Evolutionary conservation across 1,284 basidiomycete species (phyloP), one percentile per base, ranked within the genome.

Genomic region (Laetiporus sulphureus): DNA sequence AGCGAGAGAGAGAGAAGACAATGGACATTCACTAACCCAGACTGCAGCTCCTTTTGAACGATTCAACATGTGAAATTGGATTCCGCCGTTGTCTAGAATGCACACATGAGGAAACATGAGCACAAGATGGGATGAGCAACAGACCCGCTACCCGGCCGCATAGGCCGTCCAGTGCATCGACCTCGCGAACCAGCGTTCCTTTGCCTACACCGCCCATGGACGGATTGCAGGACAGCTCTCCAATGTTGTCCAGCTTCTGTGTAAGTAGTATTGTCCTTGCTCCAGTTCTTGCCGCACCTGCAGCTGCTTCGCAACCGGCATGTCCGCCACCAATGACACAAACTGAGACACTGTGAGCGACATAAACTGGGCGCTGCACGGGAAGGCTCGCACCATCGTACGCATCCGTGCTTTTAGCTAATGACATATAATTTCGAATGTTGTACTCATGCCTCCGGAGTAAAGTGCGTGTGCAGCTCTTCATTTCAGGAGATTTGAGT

Each of bases 301-400:
- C 78, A 0, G 91, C 91, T 2, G 91, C 91, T 61, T 95, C 91
- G 52, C 87, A 90, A 1, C 91, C 91, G 22, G 91, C 91, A 67
- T 94, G 91, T 2, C 91, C 91, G 5, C 85, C 91, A n/a, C 91
- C 91, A 50, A 94, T 86, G 22, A 94, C 72, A 51, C 89, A 85
- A 0, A 92, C 89, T 85, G 20, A 4, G 23, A 22, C 31, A 20
- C 19, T 18, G 19, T 13, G 23, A 20, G 7, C 5, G 12, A 18
- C 10, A 15, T 7, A 15, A 24, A 32, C 15, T 27, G 18, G n/a
- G 20, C 19, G 8, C 13, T 27, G 15, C 15, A 15, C 32, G 23
- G 13, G 24, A 40, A 25, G 21, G 8, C n/a, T 33, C 16, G 3
- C 38, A 58, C 60, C 60, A 40, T 62, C 60, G 37, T 60, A 60